phyloP scores from a whole-genome alignment of 2,329 filamentous ascomycete species.

The Lasiodiplodia hormozganensis region DNA sequence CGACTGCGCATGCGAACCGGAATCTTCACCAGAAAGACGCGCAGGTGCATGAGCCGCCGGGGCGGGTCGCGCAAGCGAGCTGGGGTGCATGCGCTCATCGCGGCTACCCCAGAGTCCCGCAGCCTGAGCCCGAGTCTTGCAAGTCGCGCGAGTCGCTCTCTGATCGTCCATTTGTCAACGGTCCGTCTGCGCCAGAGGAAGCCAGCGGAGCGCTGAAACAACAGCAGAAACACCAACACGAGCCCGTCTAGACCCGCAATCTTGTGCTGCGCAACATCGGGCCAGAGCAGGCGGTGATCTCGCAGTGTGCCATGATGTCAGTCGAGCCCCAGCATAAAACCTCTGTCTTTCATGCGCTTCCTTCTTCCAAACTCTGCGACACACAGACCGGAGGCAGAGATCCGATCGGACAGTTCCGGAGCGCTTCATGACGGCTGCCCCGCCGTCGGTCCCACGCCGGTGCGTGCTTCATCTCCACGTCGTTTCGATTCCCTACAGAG shows the following conservation, averaged over 20 bases:
- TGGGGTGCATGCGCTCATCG: slow-evolving; percentile 22
- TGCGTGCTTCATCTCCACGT: slow-evolving; percentile 6
- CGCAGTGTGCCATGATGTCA: slow-evolving; percentile 1
- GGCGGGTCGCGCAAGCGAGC: slow-evolving; percentile 23
- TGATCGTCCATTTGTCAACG: background rate
- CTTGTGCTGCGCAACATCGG: background rate
- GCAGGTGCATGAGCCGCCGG: slow-evolving; percentile 22
- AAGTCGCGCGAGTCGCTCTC: background rate
- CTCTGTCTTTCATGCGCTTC: slow-evolving; percentile 1
- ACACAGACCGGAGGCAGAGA: slow-evolving; percentile 11
- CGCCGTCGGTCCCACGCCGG: slow-evolving; percentile 1
- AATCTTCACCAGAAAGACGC: slow-evolving; percentile 24
- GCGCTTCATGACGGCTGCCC: slow-evolving; percentile 7
- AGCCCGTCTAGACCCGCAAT: slow-evolving; percentile 4
- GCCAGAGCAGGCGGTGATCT: slow-evolving; percentile 7
- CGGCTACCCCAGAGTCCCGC: background rate
- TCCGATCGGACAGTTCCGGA: slow-evolving; percentile 19
- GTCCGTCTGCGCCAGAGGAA: background rate
- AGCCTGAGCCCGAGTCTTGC: background rate
- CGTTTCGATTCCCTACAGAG: slow-evolving; percentile 10
- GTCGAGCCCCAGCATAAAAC: slow-evolving; percentile 1
- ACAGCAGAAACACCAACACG: slow-evolving; percentile 11
- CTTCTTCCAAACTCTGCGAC: slow-evolving; percentile 2
- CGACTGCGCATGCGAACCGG: slow-evolving; percentile 20
- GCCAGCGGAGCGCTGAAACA: slow-evolving; percentile 13